These are phyloP conservation scores for Lentinus polychrous DNA, from an alignment of 1,284 basidiomycete genomes.

Conservation along the genomic window DNA sequence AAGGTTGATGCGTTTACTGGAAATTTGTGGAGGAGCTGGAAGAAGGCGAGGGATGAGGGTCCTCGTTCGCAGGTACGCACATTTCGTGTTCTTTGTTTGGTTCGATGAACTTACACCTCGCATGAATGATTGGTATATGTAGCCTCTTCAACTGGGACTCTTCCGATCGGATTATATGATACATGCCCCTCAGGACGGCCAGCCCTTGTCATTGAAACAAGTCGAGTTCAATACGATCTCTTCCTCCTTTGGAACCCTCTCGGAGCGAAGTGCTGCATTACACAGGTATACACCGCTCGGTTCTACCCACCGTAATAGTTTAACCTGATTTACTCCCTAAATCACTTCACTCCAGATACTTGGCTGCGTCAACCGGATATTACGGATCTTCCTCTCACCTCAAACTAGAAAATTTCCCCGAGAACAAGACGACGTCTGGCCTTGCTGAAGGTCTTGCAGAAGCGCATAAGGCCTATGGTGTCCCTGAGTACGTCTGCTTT, in stretches of 20 bases:
- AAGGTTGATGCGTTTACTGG: constrained; percentile 86
- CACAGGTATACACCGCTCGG: constrained; percentile 83
- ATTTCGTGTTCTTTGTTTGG: background rate
- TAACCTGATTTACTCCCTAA: constrained; percentile 4
- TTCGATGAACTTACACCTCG: background rate
- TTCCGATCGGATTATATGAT: constrained; percentile 95
- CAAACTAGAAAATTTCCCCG: constrained; percentile 55
- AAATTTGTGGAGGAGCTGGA: constrained; percentile 84
- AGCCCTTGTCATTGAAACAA: constrained; percentile 69
- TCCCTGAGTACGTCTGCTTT: constrained; percentile 35
- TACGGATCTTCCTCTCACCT: constrained; percentile 54
- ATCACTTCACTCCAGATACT: constrained; percentile 44
- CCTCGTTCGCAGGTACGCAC: background rate
- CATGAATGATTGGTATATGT: constrained; percentile 2
- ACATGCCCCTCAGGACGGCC: constrained; percentile 44
- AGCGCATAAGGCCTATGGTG: constrained; percentile 73
- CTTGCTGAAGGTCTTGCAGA: constrained; percentile 73
- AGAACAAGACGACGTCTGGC: constrained; percentile 67
- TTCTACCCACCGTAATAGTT: too few species aligned
- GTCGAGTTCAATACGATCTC: constrained; percentile 99
- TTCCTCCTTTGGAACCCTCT: constrained; percentile 83
- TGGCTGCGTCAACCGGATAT: constrained; percentile 60
- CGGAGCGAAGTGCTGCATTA: constrained; percentile 65
- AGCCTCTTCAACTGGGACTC: constrained; percentile 86
- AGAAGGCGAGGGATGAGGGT: constrained; percentile 56